Evolutionary conservation across 176 grass and related monocot genomes (phyloP), one percentile per base, ranked within the genome.

Genomic region (Zoysia pacifica): DNA sequence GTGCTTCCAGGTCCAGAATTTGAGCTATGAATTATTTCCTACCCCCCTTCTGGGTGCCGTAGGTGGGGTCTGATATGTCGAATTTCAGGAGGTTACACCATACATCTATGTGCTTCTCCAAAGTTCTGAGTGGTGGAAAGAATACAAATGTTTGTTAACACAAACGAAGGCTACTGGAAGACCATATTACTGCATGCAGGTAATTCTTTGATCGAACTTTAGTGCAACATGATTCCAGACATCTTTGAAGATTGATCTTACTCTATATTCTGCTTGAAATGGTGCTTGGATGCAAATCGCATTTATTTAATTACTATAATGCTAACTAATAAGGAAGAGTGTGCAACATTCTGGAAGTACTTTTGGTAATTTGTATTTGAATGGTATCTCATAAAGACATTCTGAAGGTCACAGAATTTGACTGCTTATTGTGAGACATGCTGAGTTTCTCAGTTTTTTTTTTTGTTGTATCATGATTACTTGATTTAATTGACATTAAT

Each of bases 161-260:
- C 67, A 52, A 55, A 41, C 81, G 14, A 62, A 84, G 48, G 84
- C 86, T 70, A 67, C 73, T 73, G 66, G 67, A 51, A 93, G 44
- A 36, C 92, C 88, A 49, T 94, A 98, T 85, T 94, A 79, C 75
- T 98, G 95, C 75, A 91, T 98, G 88, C 92, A 91, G 95, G 95
- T 92, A 76, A 67, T 78, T 7, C 11, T 67, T 68, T 63, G 52
- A 13, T 15, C 12, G 49, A 79, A 62, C 43, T 79, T 78, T 56
- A 78, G 28, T 39, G 18, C 43, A 18, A 16, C 38, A 82, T 65
- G 46, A 59, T 63, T 76, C 41, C n/a, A 53, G 49, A 1, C 43
- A 63, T 38, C 45, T 60, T 2, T 6, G 15, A 59, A 61, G 13
- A 39, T 72, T 73, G 6, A 9, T 45, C 55, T 62, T 40, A 61